Conservation (phyloP, 2,329 filamentous ascomycete species). For the Echinosphaeria canescens region DNA sequence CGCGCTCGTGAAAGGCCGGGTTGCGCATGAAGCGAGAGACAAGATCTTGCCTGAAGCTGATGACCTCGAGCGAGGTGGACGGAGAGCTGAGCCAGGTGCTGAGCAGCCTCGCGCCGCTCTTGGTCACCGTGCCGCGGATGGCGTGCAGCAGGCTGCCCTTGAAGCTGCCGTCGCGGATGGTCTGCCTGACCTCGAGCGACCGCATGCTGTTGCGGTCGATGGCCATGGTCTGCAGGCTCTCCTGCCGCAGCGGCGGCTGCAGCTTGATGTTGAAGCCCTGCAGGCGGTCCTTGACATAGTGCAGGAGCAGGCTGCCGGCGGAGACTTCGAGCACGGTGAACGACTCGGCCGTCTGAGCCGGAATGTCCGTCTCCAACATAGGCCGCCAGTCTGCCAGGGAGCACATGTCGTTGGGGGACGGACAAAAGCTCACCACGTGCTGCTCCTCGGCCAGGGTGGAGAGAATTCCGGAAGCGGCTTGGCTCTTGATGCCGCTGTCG, state of each 20-base stretch:
- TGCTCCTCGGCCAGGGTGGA: conserved; percentile 53
- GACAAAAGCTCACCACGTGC: conserved; percentile 53
- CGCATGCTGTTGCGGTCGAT: conserved; percentile 87
- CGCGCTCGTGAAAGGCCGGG: conserved; percentile 44
- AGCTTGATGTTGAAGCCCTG: conserved; percentile 62
- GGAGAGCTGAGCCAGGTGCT: conserved; percentile 74
- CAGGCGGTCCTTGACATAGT: conserved; percentile 64
- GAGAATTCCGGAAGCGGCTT: conserved; percentile 21
- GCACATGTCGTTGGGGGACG: conserved; percentile 17
- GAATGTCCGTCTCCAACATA: conserved; percentile 56
- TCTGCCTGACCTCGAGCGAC: conserved; percentile 74
- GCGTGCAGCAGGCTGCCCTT: conserved; percentile 78
- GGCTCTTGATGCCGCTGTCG: no score
- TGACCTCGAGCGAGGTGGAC: conserved; percentile 65
- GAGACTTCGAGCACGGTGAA: conserved; percentile 51
- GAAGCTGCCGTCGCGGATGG: conserved; percentile 57
- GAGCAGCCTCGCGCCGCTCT: conserved; percentile 69
- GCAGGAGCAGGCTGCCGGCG: conserved; percentile 62
- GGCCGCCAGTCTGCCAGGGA: conserved; percentile 44
- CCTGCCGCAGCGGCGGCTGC: conserved; percentile 58
- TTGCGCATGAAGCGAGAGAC: conserved; percentile 54
- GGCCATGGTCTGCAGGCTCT: conserved; percentile 57
- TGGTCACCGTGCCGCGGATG: conserved; percentile 77
- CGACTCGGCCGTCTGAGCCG: conserved; percentile 21
- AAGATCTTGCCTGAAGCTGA: conserved; percentile 61